Evolutionary conservation across 495 filamentous ascomycete genomes (phyloP), one percentile per base, ranked within the genome.

Genomic region (Talaromyces thailandensis): DNA sequence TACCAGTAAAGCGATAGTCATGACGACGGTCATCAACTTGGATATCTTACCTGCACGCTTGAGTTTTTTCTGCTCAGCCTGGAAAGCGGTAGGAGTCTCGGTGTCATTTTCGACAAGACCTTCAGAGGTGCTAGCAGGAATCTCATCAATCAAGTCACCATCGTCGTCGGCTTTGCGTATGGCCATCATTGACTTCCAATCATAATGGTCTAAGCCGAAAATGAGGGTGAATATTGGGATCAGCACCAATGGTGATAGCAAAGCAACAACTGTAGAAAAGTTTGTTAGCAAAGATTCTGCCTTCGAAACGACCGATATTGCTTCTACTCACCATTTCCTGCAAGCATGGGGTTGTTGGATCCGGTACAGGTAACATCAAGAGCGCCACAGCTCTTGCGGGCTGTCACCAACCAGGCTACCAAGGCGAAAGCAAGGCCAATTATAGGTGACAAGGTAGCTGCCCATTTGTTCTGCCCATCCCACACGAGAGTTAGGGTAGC

Each of bases 321-420:
- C n/a, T n/a, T n/a, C n/a, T n/a, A n/a, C n/a, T n/a, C n/a, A n/a
- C n/a, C 80, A 70, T 95, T 95, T 21, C 93, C 93, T 4, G 90
- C 92, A 57, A 96, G 76, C 91, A 94, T 94, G 50, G 91, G 91
- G 70, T 90, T 88, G 73, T 95, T 94, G 21, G 83, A 82, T 35
- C 91, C 91, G 3, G 91, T 93, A 60, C 84, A 90, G 3, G 69
- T 74, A 48, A 97, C 92, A 48, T 81, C 85, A 23, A 97, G 79
- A n/a, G 76, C 70, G 23, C 91, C 91, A 65, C 81, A 90, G 69
- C 91, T 70, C 69, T 82, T 90, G 70, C 88, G 88, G 35, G 93
- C 86, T 1, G 91, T 96, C 8, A 96, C 92, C 2, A 98, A 81
- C 93, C 93, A 98, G 31, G 91, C 91, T 62, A 88, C 87, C 51